phyloP scores from a whole-genome alignment of 2,329 filamentous ascomycete genomes.

The Ophiocordyceps sinensis region DNA sequence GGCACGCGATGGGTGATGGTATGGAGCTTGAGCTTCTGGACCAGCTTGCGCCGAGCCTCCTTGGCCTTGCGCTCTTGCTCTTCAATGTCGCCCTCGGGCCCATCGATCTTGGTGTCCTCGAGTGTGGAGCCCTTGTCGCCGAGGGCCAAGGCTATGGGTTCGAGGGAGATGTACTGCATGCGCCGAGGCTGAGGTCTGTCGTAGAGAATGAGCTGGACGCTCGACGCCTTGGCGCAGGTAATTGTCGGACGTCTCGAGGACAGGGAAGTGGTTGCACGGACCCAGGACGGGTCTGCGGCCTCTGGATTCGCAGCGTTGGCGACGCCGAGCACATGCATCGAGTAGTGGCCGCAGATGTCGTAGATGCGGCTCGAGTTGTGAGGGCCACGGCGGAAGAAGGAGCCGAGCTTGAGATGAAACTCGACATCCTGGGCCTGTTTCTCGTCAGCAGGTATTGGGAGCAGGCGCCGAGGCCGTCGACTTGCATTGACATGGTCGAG shows the following conservation, averaged over 20 bases:
- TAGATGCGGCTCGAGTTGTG: slow-evolving; percentile 72
- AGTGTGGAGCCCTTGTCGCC: slow-evolving; percentile 48
- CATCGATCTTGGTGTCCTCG: slow-evolving; percentile 20
- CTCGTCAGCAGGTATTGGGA: background rate
- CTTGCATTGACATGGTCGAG: slow-evolving; percentile 82
- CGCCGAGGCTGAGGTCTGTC: slow-evolving; percentile 68
- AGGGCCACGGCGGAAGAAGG: slow-evolving; percentile 67
- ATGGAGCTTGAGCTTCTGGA: slow-evolving; percentile 80
- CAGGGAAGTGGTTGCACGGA: slow-evolving; percentile 43
- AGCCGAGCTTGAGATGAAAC: slow-evolving; percentile 69
- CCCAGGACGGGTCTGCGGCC: slow-evolving; percentile 50
- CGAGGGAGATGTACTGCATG: slow-evolving; percentile 94
- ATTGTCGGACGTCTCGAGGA: slow-evolving; percentile 51
- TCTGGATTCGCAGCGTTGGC: slow-evolving; percentile 48
- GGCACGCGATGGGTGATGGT: slow-evolving; percentile 64
- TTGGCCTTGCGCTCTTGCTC: slow-evolving; percentile 43
- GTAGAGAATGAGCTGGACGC: slow-evolving; percentile 79
- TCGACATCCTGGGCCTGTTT: slow-evolving; percentile 66
- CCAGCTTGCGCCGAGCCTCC: slow-evolving; percentile 48
- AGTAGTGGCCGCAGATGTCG: slow-evolving; percentile 66
- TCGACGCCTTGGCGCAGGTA: slow-evolving; percentile 54
- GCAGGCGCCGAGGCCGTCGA: background rate
- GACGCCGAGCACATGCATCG: slow-evolving; percentile 74
- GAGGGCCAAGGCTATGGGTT: slow-evolving; percentile 76
- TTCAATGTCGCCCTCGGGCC: slow-evolving; percentile 60